Conservation (phyloP, 177 flowering plant genomes). For the Vitis hybrid region DNA sequence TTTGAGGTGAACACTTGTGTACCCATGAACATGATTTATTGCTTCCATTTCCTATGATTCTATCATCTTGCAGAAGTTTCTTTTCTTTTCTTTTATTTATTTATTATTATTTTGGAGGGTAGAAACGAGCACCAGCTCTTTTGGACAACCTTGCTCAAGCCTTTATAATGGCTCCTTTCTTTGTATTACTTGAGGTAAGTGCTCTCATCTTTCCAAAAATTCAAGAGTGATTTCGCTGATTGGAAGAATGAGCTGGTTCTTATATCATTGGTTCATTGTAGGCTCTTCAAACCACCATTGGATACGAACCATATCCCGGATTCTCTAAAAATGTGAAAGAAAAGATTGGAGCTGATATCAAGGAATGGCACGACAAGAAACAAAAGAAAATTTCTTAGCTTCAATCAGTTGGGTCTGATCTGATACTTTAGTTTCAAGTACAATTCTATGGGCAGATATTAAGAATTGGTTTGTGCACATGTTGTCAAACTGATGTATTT, state of each 20-base stretch:
- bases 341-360: constrained; percentile 32
- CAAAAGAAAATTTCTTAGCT: constrained; percentile 37
- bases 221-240: not conserved
- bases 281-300: constrained; percentile 39
- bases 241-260: not conserved
- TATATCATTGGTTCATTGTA: constrained; percentile 12
- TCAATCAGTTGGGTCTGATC: not conserved
- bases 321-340: constrained; percentile 34
- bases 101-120: not conserved
- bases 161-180: constrained; percentile 93
- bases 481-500: not conserved
- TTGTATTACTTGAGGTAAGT: constrained; percentile 81
- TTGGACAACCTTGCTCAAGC: constrained; percentile 89
- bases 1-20: constrained; percentile 68
- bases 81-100: not conserved
- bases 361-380: constrained; percentile 46
- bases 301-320: constrained; percentile 62
- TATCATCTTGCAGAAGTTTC: not conserved
- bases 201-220: not conserved
- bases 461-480: not conserved
- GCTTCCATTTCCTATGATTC: not conserved
- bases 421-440: not conserved
- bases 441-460: not conserved
- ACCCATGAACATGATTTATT: not conserved
- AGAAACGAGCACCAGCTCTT: constrained; percentile 98